phyloP scores from a whole-genome alignment of 164 flowering plant species.

The Piper betle region DNA sequence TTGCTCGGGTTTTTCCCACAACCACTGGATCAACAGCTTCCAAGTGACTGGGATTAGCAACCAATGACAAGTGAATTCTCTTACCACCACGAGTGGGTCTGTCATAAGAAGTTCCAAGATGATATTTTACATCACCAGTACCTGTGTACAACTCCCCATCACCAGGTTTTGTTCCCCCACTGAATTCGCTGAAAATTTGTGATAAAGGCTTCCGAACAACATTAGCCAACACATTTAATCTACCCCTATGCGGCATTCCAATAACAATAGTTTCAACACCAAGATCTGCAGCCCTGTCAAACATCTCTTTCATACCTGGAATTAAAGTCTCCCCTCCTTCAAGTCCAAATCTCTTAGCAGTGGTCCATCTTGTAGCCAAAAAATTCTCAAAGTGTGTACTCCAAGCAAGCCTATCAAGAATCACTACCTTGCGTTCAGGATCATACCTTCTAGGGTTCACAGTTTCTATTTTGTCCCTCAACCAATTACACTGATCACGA shows the following conservation, averaged over 20 bases:
- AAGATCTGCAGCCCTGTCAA: slow-evolving; percentile 86
- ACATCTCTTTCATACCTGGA: slow-evolving; percentile 99
- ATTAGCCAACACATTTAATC: slow-evolving; percentile 90
- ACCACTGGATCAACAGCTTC: slow-evolving; percentile 98
- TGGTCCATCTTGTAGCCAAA: slow-evolving; percentile 92
- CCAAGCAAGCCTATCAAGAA: slow-evolving; percentile 93
- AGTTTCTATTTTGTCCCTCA: slow-evolving; percentile 91
- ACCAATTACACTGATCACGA: slow-evolving; percentile 88
- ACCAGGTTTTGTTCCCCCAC: slow-evolving; percentile 73
- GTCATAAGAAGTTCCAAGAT: slow-evolving; percentile 96
- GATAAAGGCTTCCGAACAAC: slow-evolving; percentile 86
- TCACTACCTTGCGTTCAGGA: slow-evolving; percentile 62
- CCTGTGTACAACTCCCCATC: slow-evolving; percentile 88
- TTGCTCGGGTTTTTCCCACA: slow-evolving; percentile 89
- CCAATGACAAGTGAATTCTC: slow-evolving; percentile 89
- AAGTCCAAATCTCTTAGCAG: slow-evolving; percentile 96
- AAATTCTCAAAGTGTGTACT: slow-evolving; percentile 94
- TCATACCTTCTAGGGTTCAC: slow-evolving; percentile 61
- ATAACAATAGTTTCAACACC: slow-evolving; percentile 98
- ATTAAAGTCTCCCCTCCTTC: slow-evolving; percentile 97
- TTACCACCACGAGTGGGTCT: slow-evolving; percentile 94
- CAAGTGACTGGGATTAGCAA: slow-evolving; percentile 98
- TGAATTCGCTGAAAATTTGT: slow-evolving; percentile 91
- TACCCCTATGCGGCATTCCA: slow-evolving; percentile 98
- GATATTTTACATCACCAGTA: slow-evolving; percentile 98